Percentiles rank a stretch among this genome's conserved stretches.
phyloP scores from a whole-genome alignment of 108 stramenopile genomes.

The Nannochloropsis gaditana region DNA sequence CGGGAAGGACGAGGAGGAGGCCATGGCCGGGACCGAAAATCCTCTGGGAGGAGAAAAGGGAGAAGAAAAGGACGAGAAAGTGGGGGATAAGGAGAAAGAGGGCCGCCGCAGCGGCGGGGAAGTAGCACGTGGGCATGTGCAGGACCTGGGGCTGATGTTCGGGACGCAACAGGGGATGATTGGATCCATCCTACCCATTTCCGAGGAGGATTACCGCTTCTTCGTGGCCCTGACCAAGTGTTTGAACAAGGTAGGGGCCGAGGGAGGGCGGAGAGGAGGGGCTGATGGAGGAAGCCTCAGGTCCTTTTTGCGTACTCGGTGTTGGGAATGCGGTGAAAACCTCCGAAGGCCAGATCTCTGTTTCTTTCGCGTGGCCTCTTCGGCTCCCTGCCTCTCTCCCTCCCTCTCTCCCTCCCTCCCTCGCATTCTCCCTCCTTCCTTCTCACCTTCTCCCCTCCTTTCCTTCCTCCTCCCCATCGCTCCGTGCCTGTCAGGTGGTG shows the following conservation, averaged over 20 bases:
- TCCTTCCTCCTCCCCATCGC: neutral
- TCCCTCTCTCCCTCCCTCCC: neutral
- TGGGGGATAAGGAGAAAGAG: neutral
- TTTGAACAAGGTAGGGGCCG: constrained; percentile 34
- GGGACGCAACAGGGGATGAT: constrained; percentile 88
- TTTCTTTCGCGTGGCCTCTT: neutral
- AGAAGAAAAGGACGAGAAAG: no score
- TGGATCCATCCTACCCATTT: constrained; percentile 75
- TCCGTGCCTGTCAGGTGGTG: constrained; percentile 31
- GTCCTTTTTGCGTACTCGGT: constrained; percentile 58
- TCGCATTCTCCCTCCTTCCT: neutral
- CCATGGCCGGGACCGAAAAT: neutral
- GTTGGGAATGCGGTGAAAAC: constrained; percentile 64
- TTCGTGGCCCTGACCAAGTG: constrained; percentile 67
- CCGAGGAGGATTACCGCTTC: constrained; percentile 73
- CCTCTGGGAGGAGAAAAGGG: neutral
- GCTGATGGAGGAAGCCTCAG: constrained; percentile 33
- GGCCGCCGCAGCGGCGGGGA: constrained; percentile 23
- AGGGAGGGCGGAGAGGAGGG: neutral
- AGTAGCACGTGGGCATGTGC: constrained; percentile 22
- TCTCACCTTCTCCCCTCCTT: neutral
- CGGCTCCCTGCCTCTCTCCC: neutral
- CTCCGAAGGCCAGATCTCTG: constrained; percentile 52
- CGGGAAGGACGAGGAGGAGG: neutral
- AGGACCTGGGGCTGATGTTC: constrained; percentile 64